Conservation (phyloP, 805 yeast species). For the Candida endomychidarum region DNA sequence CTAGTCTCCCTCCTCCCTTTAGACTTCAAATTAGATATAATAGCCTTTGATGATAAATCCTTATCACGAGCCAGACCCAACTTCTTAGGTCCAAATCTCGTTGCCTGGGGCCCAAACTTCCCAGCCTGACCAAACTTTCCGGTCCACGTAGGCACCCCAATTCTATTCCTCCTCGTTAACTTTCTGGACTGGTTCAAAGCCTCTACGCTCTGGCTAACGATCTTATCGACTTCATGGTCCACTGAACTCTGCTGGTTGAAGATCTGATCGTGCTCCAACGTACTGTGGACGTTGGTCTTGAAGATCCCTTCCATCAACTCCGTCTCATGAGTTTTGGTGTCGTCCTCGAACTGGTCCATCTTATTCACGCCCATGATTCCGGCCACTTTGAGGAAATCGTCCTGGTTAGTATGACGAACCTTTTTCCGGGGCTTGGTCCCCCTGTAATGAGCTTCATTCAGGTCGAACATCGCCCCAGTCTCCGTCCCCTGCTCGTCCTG, state of each 20-base stretch:
- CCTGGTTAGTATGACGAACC: slow-evolving; percentile 44
- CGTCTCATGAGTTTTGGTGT: slow-evolving; percentile 49
- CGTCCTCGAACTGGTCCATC: slow-evolving; percentile 56
- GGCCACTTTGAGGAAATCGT: slow-evolving; percentile 67
- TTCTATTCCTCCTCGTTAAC: slow-evolving; percentile 41
- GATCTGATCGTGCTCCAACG: slow-evolving; percentile 77
- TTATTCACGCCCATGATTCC: slow-evolving; percentile 71
- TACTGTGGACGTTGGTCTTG: slow-evolving; percentile 60
- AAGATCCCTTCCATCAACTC: slow-evolving; percentile 75
- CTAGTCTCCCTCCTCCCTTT: no score
- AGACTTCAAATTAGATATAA: slow-evolving; percentile 11
- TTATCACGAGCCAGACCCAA: no score
- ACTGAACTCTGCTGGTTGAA: slow-evolving; percentile 54
- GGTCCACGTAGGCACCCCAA: slow-evolving; percentile 96
- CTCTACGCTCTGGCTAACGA: slow-evolving; percentile 52
- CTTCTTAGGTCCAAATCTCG: slow-evolving; percentile 22
- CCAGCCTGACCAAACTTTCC: slow-evolving; percentile 91
- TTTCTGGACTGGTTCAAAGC: slow-evolving; percentile 63
- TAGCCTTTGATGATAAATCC: slow-evolving; percentile 36
- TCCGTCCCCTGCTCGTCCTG: slow-evolving; percentile 65
- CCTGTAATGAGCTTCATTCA: slow-evolving; percentile 3
- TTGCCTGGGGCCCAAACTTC: slow-evolving; percentile 23
- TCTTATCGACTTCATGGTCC: slow-evolving; percentile 61
- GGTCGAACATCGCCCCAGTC: slow-evolving; percentile 12
- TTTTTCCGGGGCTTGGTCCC: slow-evolving; percentile 7